Conservation (phyloP, 495 filamentous ascomycete species). For the Tuber calosporum region DNA sequence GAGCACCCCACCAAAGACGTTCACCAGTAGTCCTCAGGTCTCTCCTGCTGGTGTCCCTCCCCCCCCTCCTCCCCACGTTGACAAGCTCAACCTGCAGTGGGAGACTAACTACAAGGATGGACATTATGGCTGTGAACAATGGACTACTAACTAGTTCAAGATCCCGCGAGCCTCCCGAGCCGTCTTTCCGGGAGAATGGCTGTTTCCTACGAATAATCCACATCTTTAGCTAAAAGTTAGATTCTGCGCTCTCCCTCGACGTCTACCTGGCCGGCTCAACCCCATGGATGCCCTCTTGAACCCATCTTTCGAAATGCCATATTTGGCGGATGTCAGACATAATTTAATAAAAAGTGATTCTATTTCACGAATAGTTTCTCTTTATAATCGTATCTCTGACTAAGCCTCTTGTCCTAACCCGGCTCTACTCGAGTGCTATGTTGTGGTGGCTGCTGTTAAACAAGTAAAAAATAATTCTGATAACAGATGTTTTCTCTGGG, state of each 20-base stretch:
- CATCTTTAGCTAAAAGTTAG: conserved; percentile 1
- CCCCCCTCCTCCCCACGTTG: conserved; percentile 12
- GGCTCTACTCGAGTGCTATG: too few species aligned
- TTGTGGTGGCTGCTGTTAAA: background rate
- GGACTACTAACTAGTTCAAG: background rate
- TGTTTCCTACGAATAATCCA: background rate
- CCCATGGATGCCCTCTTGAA: background rate
- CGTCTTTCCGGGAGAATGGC: background rate
- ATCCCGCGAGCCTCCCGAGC: background rate
- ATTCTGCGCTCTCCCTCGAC: background rate
- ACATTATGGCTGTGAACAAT: background rate
- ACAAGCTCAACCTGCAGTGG: conserved; percentile 29
- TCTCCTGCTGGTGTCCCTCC: background rate
- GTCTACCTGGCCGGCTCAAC: background rate
- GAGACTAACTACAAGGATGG: conserved; percentile 22
- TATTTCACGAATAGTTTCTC: background rate
- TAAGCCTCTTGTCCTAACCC: background rate
- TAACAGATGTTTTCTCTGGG: background rate
- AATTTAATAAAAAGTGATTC: background rate
- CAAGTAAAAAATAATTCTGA: background rate
- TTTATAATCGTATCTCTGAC: background rate
- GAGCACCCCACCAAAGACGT: background rate
- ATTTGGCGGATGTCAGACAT: background rate
- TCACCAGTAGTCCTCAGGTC: background rate
- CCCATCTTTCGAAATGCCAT: background rate